phyloP scores from a whole-genome alignment of 2,329 filamentous ascomycete genomes.

The Tolypocladium pustulatum region DNA sequence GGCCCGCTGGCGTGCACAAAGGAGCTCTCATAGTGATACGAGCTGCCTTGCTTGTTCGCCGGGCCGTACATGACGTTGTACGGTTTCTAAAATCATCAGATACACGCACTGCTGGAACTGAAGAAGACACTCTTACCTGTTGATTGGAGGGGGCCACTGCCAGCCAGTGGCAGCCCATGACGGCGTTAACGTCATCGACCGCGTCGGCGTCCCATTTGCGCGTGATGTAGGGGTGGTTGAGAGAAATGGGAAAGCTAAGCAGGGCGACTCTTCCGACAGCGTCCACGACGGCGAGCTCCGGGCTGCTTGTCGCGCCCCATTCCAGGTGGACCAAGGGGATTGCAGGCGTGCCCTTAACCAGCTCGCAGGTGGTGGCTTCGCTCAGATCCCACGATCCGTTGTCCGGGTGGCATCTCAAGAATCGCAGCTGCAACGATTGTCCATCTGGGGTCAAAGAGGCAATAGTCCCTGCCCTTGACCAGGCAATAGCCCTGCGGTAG shows the following conservation, averaged over 20 bases:
- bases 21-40: constrained; percentile 61
- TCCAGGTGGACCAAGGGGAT: constrained; percentile 67
- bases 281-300: constrained; percentile 78
- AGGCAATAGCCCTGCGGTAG: constrained; percentile 58
- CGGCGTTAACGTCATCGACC: constrained; percentile 61
- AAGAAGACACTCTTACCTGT: constrained; percentile 16
- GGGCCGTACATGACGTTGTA: constrained; percentile 46
- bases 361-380: constrained; percentile 54
- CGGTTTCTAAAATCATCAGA: constrained; percentile 19
- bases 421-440: constrained; percentile 58
- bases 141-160: constrained; percentile 39
- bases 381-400: constrained; percentile 69
- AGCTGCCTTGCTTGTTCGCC: constrained; percentile 48
- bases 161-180: constrained; percentile 85
- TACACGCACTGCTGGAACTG: neutral
- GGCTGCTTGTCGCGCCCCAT: constrained; percentile 63
- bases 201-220: constrained; percentile 57
- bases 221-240: constrained; percentile 60
- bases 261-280: constrained; percentile 67
- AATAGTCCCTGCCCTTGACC: constrained; percentile 81
- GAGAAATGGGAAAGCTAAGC: constrained; percentile 56
- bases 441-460: constrained; percentile 70
- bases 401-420: constrained; percentile 57
- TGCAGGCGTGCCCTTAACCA: constrained; percentile 50
- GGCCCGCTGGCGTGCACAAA: constrained; percentile 59